Base-by-base conservation (phyloP, 1,139 yeast genomes). In the Geotrichum fermentans region DNA sequence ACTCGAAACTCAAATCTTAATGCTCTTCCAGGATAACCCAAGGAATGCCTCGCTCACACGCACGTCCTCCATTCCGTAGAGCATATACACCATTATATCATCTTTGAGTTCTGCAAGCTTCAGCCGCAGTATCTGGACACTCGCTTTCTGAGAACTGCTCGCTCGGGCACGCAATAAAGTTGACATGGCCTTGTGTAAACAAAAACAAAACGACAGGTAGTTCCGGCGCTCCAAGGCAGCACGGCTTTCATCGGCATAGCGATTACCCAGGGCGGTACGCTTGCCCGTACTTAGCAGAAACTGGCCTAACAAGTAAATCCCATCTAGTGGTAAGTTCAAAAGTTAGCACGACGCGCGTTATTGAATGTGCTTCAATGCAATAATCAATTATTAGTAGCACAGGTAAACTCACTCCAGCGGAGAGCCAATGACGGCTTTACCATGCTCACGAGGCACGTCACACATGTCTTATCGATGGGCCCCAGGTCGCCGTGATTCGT, bases 11-110 rank as follows among this genome's bases (percentile, higher is more conserved):
- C n/a, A n/a, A n/a, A n/a, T n/a, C n/a, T n/a, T n/a, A n/a, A n/a
- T n/a, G n/a, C 28, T 10, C 8, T 21, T 4, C 43, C 43, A 40
- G 20, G 36, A 18, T 26, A 40, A 8, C 17, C 8, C 20, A 11
- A 40, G 26, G 24, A 40, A 40, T 13, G 43, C 43, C n/a, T 29
- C 28, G 2, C 16, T 14, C 17, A 40, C 26, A 4, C 43, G 35
- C 26, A 17, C 1, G 35, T 40, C 43, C 26, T 40, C 43, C 43
- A 40, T 40, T 4, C 18, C 16, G 22, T 30, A 29, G n/a, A 40
- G 13, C 43, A 40, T 40, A 17, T 24, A 40, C 28, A 17, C 43
- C 13, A 20, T 18, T 3, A 40, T 5, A n/a, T 40, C 28, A 20
- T 40, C 26, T 13, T 17, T 14, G 16, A 40, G 24, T 18, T 40